A percentile compares a stretch with the other conserved stretches of the same genome.
phyloP scores from a whole-genome alignment of 2,329 filamentous ascomycete species.

The Scopulariopsis brevicaulis region DNA sequence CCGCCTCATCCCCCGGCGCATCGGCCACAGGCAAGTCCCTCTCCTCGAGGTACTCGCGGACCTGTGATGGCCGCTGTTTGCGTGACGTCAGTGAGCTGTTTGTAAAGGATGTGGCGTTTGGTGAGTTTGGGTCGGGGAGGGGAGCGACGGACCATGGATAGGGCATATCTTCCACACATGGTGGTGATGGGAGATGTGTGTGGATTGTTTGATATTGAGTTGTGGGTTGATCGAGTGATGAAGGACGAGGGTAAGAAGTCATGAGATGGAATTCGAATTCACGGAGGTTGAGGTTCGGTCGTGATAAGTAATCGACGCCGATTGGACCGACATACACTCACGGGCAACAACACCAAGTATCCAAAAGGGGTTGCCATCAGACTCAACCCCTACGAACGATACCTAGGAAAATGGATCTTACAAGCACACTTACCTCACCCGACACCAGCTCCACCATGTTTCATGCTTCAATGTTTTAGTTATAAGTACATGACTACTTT shows the following conservation, averaged over 20 bases:
- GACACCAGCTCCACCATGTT: not conserved
- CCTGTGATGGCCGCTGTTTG: conserved; percentile 59
- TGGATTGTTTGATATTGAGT: not conserved
- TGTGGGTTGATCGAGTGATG: not conserved
- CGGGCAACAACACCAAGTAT: not conserved
- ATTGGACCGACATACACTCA: not conserved
- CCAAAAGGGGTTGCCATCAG: no score
- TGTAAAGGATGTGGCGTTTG: conserved; percentile 21
- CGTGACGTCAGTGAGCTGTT: not conserved
- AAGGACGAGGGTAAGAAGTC: no score
- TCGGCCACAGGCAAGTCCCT: conserved; percentile 64
- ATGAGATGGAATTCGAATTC: not conserved
- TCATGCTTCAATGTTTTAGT: not conserved
- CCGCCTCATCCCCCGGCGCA: conserved; percentile 57
- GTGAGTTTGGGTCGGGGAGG: not conserved
- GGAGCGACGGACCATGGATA: conserved; percentile 18
- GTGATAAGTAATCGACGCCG: conserved; percentile 2
- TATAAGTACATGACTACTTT: not conserved
- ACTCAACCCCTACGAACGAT: no score
- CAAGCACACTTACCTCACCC: no score
- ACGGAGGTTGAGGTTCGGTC: not conserved
- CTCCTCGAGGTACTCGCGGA: conserved; percentile 62
- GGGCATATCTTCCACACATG: conserved; percentile 26
- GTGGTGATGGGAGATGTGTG: not conserved
- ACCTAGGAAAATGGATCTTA: no score